These are phyloP conservation scores for Ophiocordyceps sinensis DNA, from an alignment of 2,329 filamentous ascomycete species.

Conservation along the genomic window DNA sequence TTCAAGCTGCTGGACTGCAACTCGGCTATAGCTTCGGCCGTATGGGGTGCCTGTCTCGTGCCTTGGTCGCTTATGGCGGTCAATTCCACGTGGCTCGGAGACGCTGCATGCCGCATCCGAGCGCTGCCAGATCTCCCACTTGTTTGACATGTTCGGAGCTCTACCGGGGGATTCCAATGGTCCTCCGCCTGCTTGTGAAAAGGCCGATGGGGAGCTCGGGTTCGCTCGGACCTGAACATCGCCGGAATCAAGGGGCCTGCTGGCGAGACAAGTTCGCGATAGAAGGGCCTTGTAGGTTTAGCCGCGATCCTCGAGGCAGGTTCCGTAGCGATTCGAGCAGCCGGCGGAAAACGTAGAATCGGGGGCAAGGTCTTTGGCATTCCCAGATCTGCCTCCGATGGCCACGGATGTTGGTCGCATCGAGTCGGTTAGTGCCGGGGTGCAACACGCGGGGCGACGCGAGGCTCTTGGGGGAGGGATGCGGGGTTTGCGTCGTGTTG, in stretches of 20 bases:
- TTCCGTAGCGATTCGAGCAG: conserved; percentile 5
- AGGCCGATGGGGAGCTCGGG: too few species aligned
- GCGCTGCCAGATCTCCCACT: too few species aligned
- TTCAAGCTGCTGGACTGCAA: conserved; percentile 4
- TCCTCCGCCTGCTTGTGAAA: too few species aligned
- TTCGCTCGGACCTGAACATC: too few species aligned
- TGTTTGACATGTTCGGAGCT: too few species aligned
- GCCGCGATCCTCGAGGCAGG: not conserved
- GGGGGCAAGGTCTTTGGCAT: conserved; percentile 15
- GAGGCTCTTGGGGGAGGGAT: not conserved
- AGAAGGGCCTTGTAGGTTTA: not conserved
- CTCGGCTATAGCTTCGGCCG: not conserved
- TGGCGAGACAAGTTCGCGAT: not conserved
- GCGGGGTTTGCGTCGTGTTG: too few species aligned
- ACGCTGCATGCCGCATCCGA: too few species aligned
- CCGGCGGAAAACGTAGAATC: conserved; percentile 5
- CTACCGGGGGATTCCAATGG: too few species aligned
- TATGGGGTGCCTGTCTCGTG: conserved; percentile 1
- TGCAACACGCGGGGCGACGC: too few species aligned
- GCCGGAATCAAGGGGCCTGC: not conserved
- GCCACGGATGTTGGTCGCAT: conserved; percentile 10
- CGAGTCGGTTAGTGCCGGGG: not conserved
- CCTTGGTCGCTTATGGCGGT: not conserved
- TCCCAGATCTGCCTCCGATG: conserved; percentile 9
- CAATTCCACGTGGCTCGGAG: not conserved